Conservation (phyloP, 345 rosid genomes). For the Citrus medica region DNA sequence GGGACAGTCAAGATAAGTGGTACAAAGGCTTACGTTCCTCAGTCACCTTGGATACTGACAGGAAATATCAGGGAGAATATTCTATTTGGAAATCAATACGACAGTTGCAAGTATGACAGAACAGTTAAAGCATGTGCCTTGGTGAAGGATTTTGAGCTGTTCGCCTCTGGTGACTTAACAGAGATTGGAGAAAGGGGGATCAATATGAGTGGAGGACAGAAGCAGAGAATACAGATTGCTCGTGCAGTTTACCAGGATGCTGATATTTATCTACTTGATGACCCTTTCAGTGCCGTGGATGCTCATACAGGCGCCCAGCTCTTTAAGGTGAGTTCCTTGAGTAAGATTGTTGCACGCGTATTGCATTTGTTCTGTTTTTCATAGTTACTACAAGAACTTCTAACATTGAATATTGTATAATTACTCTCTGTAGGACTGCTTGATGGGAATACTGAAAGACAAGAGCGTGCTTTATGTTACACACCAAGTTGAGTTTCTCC, state of each 20-base stretch:
- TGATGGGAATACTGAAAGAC: conserved; percentile 74
- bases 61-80: conserved; percentile 86
- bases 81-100: conserved; percentile 67
- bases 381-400: neutral
- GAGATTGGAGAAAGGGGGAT: conserved; percentile 98
- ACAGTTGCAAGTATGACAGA: conserved; percentile 46
- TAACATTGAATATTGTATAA: neutral
- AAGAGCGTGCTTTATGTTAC: conserved; percentile 84
- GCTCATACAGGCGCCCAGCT: conserved; percentile 94
- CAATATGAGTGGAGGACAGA: conserved; percentile 98
- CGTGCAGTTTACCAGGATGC: conserved; percentile 93
- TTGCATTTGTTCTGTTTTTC: neutral
- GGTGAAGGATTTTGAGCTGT: conserved; percentile 73
- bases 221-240: conserved; percentile 92
- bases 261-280: conserved; percentile 84
- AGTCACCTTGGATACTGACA: conserved; percentile 83
- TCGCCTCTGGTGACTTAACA: conserved; percentile 73
- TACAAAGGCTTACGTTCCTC: conserved; percentile 82
- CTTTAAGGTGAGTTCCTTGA: conserved; percentile 45
- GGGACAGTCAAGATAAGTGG: conserved; percentile 75
- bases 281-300: conserved; percentile 97
- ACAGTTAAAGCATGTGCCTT: conserved; percentile 81
- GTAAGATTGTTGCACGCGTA: neutral
- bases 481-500: conserved; percentile 97
- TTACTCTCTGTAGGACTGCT: conserved; percentile 60